Evolutionary conservation across 805 yeast species (phyloP).

Genomic region (Torulaspora quercuum): DNA sequence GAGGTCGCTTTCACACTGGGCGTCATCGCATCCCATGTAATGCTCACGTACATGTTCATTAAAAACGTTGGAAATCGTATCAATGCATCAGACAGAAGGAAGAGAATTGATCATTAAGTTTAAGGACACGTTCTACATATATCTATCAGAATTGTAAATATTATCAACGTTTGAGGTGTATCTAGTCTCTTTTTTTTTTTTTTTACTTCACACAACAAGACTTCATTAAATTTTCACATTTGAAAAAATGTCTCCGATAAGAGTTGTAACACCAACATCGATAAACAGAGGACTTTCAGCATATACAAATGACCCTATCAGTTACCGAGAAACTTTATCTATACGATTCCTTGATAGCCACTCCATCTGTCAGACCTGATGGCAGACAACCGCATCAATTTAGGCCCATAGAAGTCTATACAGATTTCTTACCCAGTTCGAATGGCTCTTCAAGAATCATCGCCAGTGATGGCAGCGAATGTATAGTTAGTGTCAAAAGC

Average conservation of each 20-base stretch:
- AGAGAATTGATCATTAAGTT: too few species aligned
- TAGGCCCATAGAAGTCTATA: slow-evolving; percentile 80
- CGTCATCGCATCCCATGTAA: slow-evolving; percentile 4
- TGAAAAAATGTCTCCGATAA: neutral
- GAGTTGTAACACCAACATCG: slow-evolving; percentile 1
- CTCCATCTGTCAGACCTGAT: slow-evolving; percentile 77
- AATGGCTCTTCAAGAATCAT: slow-evolving; percentile 90
- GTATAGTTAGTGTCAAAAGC: slow-evolving; percentile 85
- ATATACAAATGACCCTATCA: slow-evolving; percentile 56
- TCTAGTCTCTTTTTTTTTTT: too few species aligned
- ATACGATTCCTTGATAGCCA: slow-evolving; percentile 60
- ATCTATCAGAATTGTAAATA: too few species aligned
- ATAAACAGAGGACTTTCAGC: slow-evolving; percentile 1
- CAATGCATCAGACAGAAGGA: too few species aligned
- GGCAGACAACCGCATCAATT: slow-evolving; percentile 71
- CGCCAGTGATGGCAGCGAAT: slow-evolving; percentile 87
- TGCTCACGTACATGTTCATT: slow-evolving; percentile 2
- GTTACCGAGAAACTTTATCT: slow-evolving; percentile 75
- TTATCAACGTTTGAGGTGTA: too few species aligned
- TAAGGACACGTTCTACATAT: too few species aligned
- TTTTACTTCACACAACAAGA: too few species aligned
- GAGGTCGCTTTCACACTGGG: slow-evolving; percentile 8
- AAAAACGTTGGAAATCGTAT: neutral
- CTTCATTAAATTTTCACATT: too few species aligned
- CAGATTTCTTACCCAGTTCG: slow-evolving; percentile 77